A percentile compares a stretch with the other conserved stretches of the same genome.
These are phyloP conservation scores for Oenanthe sinensis DNA, from an alignment of 129 eudicot species.

Conservation along the genomic window DNA sequence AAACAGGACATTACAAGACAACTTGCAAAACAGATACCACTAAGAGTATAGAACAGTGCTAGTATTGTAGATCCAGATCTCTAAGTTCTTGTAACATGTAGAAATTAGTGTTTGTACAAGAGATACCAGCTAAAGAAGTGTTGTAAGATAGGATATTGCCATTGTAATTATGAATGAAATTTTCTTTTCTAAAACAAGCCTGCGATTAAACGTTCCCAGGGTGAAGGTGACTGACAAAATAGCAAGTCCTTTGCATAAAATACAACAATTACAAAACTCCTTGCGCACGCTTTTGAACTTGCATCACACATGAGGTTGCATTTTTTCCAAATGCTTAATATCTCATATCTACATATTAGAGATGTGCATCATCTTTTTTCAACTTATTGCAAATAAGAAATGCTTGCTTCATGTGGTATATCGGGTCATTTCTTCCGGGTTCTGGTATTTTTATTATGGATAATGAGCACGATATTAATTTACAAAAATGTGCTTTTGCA, in stretches of 20 bases:
- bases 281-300: too few species aligned
- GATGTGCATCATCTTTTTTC: background rate
- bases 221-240: background rate
- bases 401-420: background rate
- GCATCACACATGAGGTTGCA: too few species aligned
- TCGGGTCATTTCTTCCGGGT: background rate
- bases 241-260: too few species aligned
- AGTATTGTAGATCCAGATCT: conserved; percentile 11
- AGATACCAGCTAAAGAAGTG: background rate
- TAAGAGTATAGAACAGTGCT: conserved; percentile 21
- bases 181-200: background rate
- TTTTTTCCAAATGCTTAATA: background rate
- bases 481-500: background rate
- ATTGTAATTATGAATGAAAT: background rate
- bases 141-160: background rate
- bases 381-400: background rate
- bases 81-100: background rate
- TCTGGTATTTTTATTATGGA: background rate
- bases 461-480: background rate
- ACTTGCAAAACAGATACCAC: conserved; percentile 37
- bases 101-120: background rate
- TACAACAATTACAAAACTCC: background rate
- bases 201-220: too few species aligned
- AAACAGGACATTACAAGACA: conserved; percentile 50
- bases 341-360: background rate